phyloP scores from a whole-genome alignment of 768 basidiomycete species.

The Leucogyrophana mollusca region DNA sequence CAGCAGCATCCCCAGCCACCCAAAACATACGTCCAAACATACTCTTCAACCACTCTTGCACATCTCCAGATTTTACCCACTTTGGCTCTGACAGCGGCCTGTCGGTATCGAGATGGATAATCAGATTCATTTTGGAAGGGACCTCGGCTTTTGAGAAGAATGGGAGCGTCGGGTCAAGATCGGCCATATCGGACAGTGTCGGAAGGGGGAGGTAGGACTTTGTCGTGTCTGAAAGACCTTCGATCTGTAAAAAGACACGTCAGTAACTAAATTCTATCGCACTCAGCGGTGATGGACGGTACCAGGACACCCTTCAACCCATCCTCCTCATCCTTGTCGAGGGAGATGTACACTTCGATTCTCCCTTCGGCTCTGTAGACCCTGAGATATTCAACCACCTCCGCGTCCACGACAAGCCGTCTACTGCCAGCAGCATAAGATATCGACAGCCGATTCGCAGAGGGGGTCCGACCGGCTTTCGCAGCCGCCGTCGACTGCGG shows the following conservation, averaged over 20 bases:
- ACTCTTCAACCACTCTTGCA: constrained; percentile 89
- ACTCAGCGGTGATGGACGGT: constrained; percentile 25
- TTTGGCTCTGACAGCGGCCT: constrained; percentile 93
- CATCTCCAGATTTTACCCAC: constrained; percentile 94
- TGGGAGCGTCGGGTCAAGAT: constrained; percentile 66
- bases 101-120: constrained; percentile 80
- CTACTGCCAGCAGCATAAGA: constrained; percentile 89
- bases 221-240: constrained; percentile 67
- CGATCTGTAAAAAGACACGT: constrained; percentile 50
- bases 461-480: constrained; percentile 51
- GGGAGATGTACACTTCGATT: constrained; percentile 74
- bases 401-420: constrained; percentile 86
- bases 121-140: constrained; percentile 60
- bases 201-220: constrained; percentile 69
- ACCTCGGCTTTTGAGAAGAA: constrained; percentile 58
- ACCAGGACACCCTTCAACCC: constrained; percentile 77
- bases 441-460: constrained; percentile 88
- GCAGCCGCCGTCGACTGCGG: constrained; percentile 24
- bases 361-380: constrained; percentile 81
- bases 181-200: constrained; percentile 37
- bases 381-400: constrained; percentile 77
- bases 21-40: constrained; percentile 89
- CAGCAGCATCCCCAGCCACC: constrained; percentile 79
- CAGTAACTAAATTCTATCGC: constrained; percentile 8
- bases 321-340: constrained; percentile 54